These are phyloP conservation scores for Penicillium turbatum DNA, from an alignment of 495 filamentous ascomycete genomes.

Conservation along the genomic window DNA sequence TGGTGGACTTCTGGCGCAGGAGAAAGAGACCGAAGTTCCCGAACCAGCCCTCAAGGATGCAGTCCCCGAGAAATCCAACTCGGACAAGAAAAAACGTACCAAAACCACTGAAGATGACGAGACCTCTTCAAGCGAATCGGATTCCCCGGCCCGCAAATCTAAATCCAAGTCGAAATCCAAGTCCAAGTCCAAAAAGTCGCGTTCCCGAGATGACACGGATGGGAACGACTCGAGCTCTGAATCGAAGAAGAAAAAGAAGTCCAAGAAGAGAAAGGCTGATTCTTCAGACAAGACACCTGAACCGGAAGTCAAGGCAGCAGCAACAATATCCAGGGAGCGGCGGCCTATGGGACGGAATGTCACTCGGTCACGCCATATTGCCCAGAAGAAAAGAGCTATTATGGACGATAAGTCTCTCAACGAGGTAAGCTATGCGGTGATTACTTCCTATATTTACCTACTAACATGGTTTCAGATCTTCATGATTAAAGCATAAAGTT, in stretches of 20 bases:
- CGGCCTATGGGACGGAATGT: constrained; percentile 54
- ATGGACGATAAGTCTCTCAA: constrained; percentile 69
- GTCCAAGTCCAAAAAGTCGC: constrained; percentile 16
- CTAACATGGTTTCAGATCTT: constrained; percentile 58
- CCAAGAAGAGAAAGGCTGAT: constrained; percentile 50
- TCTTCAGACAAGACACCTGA: constrained; percentile 10
- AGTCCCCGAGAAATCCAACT: constrained; percentile 21
- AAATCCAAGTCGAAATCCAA: constrained; percentile 22
- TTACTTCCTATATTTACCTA: not conserved
- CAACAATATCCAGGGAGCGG: constrained; percentile 36
- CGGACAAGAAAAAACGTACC: constrained; percentile 6
- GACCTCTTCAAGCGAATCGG: constrained; percentile 6
- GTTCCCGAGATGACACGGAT: constrained; percentile 15
- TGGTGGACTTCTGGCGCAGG: constrained; percentile 73
- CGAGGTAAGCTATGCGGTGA: constrained; percentile 51
- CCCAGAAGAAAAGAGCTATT: constrained; percentile 70
- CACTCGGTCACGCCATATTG: constrained; percentile 67
- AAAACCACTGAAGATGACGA: constrained; percentile 9
- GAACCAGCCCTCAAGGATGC: constrained; percentile 20
- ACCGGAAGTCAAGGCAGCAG: constrained; percentile 15
- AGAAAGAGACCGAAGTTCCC: constrained; percentile 42
- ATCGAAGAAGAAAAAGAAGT: constrained; percentile 43
- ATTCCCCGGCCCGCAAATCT: constrained; percentile 9
- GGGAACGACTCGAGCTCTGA: constrained; percentile 13
- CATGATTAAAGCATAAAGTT: constrained; percentile 57